Conservation (phyloP, 2,329 filamentous ascomycete genomes). For the Verticillium zaregamsianum region DNA sequence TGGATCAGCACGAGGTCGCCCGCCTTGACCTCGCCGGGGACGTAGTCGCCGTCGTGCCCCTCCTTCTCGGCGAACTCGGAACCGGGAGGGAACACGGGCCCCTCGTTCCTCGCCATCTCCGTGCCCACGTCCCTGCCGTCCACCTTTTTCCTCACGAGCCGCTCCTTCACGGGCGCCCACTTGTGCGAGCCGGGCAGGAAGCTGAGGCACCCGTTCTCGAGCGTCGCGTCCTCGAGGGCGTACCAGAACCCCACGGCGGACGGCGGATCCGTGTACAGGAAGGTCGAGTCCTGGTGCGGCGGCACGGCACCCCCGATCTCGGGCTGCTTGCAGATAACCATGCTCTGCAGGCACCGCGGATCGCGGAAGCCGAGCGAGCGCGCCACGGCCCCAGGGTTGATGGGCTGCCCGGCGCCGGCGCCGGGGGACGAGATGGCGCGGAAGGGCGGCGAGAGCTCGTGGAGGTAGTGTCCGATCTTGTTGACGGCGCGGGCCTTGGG, state of each 20-base stretch:
- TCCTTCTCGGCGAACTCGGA: slow-evolving; percentile 40
- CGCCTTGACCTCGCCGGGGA: slow-evolving; percentile 82
- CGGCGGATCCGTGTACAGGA: slow-evolving; percentile 85
- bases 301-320: slow-evolving; percentile 91
- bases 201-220: slow-evolving; percentile 81
- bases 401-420: slow-evolving; percentile 20
- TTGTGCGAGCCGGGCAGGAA: slow-evolving; percentile 81
- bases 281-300: slow-evolving; percentile 88
- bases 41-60: slow-evolving; percentile 56
- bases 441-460: slow-evolving; percentile 66
- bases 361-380: slow-evolving; percentile 68
- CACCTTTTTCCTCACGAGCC: slow-evolving; percentile 64
- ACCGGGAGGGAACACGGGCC: slow-evolving; percentile 56
- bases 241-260: slow-evolving; percentile 97
- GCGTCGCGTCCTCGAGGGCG: slow-evolving; percentile 85
- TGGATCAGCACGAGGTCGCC: slow-evolving; percentile 91
- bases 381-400: slow-evolving; percentile 60
- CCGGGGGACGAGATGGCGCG: slow-evolving; percentile 44
- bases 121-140: slow-evolving; percentile 47
- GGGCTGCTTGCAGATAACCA: slow-evolving; percentile 98
- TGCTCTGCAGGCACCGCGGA: slow-evolving; percentile 80
- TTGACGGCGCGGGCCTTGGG: slow-evolving; percentile 86
- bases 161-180: slow-evolving; percentile 63
- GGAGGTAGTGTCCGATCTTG: slow-evolving; percentile 78
- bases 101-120: slow-evolving; percentile 68